A percentile compares a stretch with the other conserved stretches of the same genome.
Evolutionary conservation across 2,329 filamentous ascomycete genomes (phyloP).

Genomic region (Diaporthe australafricana): DNA sequence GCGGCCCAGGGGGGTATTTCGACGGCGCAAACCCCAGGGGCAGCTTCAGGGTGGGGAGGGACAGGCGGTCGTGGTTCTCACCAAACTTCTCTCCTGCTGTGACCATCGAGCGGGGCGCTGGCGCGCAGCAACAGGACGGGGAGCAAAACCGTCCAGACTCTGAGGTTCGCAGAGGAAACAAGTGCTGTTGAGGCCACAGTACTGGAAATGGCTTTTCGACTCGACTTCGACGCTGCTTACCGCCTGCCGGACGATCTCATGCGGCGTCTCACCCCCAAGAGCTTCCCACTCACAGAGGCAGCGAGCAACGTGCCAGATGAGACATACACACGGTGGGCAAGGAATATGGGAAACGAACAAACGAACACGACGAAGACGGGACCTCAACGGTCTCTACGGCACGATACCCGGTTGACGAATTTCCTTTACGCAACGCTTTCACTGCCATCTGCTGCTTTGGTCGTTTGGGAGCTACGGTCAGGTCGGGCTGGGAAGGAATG

Average conservation of each 20-base stretch:
- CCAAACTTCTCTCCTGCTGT: slow-evolving; percentile 63
- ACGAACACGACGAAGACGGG: slow-evolving; percentile 8
- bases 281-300: background rate
- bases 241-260: background rate
- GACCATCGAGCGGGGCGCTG: slow-evolving; percentile 57
- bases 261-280: background rate
- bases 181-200: slow-evolving; percentile 33
- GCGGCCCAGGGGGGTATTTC: slow-evolving; percentile 55
- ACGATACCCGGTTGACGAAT: slow-evolving; percentile 33
- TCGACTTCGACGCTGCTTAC: background rate
- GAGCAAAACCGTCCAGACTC: slow-evolving; percentile 42
- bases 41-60: slow-evolving; percentile 69
- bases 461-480: slow-evolving; percentile 23
- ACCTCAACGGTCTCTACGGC: background rate
- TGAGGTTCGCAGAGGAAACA: slow-evolving; percentile 33
- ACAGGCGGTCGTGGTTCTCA: slow-evolving; percentile 70
- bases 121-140: slow-evolving; percentile 36
- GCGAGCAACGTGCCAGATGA: background rate
- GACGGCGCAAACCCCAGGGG: slow-evolving; percentile 59
- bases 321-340: background rate
- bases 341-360: background rate
- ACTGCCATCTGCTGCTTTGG: slow-evolving; percentile 10
- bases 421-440: background rate
- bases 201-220: background rate
- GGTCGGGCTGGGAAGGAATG: slow-evolving; percentile 7